These are phyloP conservation scores for Malus hybrid DNA, from an alignment of 331 rosid genomes.

Conservation along the genomic window DNA sequence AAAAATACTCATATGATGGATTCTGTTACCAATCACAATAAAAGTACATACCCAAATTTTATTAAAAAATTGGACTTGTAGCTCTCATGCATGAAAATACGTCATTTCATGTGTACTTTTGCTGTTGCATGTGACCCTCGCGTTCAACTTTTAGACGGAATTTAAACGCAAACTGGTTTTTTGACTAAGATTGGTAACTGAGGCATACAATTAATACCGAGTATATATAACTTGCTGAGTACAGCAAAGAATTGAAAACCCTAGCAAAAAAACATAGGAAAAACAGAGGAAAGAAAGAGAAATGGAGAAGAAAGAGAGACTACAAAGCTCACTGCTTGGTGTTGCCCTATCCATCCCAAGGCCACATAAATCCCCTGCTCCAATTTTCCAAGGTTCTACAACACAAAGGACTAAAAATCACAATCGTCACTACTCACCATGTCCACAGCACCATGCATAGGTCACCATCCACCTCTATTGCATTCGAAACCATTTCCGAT, in stretches of 20 bases:
- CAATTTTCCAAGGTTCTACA: constrained; percentile 39
- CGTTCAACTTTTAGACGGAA: too few species aligned
- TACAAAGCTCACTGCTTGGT: constrained; percentile 28
- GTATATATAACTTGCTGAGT: neutral
- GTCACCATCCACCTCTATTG: neutral
- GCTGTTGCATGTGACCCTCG: too few species aligned
- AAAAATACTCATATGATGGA: too few species aligned
- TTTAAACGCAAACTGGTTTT: too few species aligned
- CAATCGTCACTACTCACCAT: constrained; percentile 14
- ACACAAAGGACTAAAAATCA: constrained; percentile 46
- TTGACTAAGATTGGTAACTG: too few species aligned
- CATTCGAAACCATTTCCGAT: constrained; percentile 8
- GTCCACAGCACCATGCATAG: constrained; percentile 1
- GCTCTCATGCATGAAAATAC: too few species aligned
- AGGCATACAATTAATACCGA: neutral
- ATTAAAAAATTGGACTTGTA: too few species aligned
- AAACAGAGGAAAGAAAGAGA: neutral
- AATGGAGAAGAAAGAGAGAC: neutral
- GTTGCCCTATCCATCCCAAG: constrained; percentile 31
- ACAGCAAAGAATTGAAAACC: neutral
- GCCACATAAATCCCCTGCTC: constrained; percentile 47
- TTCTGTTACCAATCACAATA: too few species aligned
- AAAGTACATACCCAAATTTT: too few species aligned
- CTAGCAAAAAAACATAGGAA: neutral
- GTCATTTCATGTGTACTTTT: too few species aligned